These are phyloP conservation scores for Wickerhamomyces xylosicus DNA, from an alignment of 805 yeast species.

Conservation along the genomic window DNA sequence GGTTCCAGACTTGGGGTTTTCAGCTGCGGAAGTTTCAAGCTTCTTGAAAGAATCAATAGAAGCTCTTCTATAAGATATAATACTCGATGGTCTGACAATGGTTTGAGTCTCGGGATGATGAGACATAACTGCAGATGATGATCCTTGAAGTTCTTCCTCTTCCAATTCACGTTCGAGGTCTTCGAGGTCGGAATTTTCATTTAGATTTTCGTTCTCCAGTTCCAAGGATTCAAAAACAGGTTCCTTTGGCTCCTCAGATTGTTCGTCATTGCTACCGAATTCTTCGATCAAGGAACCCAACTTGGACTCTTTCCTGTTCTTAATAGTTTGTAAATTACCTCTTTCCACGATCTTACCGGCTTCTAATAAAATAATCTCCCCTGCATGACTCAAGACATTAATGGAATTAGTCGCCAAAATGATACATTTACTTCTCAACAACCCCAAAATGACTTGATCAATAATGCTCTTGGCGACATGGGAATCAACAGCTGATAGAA, in stretches of 20 bases:
- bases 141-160: too few species aligned
- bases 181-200: too few species aligned
- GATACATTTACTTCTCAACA: constrained; percentile 62
- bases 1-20: constrained; percentile 15
- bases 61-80: constrained; percentile 29
- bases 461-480: constrained; percentile 75
- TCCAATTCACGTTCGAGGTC: constrained; percentile 1
- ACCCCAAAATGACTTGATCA: constrained; percentile 68
- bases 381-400: constrained; percentile 66
- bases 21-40: constrained; percentile 18
- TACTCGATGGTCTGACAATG: constrained; percentile 1
- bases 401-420: constrained; percentile 83
- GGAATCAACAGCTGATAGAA: constrained; percentile 64
- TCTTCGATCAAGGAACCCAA: constrained; percentile 46
- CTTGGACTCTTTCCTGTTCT: constrained; percentile 30
- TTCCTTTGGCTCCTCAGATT: constrained; percentile 7
- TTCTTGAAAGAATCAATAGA: constrained; percentile 51
- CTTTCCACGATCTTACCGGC: constrained; percentile 60
- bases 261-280: constrained; percentile 52
- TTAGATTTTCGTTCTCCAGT: too few species aligned
- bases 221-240: too few species aligned
- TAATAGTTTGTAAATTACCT: constrained; percentile 45
- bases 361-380: constrained; percentile 54
- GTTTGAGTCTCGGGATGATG: too few species aligned
- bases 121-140: too few species aligned